These are phyloP conservation scores for Talaromyces sp. DNA, from an alignment of 2,329 filamentous ascomycete genomes.

Conservation along the genomic window DNA sequence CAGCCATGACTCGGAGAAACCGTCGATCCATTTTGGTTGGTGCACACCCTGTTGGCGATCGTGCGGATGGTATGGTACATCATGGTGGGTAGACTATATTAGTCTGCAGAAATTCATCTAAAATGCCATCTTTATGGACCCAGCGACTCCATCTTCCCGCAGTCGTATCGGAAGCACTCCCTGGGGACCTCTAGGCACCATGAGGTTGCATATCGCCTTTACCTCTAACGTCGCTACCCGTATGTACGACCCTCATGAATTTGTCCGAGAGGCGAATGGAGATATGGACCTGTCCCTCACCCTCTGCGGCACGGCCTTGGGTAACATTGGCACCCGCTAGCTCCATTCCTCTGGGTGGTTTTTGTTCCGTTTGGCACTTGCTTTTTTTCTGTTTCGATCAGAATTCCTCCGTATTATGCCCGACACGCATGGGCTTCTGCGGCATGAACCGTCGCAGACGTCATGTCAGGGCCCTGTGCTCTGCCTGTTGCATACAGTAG, in stretches of 20 bases:
- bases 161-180: slow-evolving; percentile 22
- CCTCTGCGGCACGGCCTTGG: slow-evolving; percentile 7
- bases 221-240: slow-evolving; percentile 13
- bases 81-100: neutral
- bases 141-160: slow-evolving; percentile 2
- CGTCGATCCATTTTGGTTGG: slow-evolving; percentile 20
- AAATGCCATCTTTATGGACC: neutral
- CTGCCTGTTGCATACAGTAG: neutral
- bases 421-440: slow-evolving; percentile 3
- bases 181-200: neutral
- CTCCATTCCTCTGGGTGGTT: slow-evolving; percentile 3
- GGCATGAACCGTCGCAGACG: slow-evolving; percentile 14
- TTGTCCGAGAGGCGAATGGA: slow-evolving; percentile 22
- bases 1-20: neutral
- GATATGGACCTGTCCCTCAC: slow-evolving; percentile 6
- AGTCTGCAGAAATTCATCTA: slow-evolving; percentile 21
- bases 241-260: slow-evolving; percentile 19
- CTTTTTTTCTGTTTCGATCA: neutral
- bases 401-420: slow-evolving; percentile 18
- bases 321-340: slow-evolving; percentile 19
- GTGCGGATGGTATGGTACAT: neutral
- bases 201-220: slow-evolving; percentile 20
- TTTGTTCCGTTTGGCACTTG: neutral
- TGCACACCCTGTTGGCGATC: slow-evolving; percentile 27
- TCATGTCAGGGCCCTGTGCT: slow-evolving; percentile 21